Evolutionary conservation across 2,329 filamentous ascomycete genomes (phyloP).

Genomic region (Coleophoma crateriformis): DNA sequence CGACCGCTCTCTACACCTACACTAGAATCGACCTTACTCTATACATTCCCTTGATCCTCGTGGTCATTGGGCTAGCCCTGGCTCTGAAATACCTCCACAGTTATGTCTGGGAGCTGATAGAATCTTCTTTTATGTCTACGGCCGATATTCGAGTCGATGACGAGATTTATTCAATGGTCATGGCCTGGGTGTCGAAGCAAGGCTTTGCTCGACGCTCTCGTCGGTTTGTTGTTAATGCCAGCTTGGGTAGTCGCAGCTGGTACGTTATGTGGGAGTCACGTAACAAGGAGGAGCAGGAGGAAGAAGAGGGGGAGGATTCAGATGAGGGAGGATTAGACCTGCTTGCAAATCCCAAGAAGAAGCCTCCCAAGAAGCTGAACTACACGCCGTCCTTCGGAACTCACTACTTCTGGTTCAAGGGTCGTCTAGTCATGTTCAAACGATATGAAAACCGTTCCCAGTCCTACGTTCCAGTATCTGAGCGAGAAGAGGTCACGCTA

Average conservation of each 20-base stretch:
- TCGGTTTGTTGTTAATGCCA: constrained; percentile 60
- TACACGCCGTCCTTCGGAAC: constrained; percentile 65
- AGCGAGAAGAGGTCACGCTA: constrained; percentile 53
- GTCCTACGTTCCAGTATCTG: constrained; percentile 35
- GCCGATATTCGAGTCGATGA: constrained; percentile 65
- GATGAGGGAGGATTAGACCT: constrained; percentile 17
- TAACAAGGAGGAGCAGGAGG: constrained; percentile 41
- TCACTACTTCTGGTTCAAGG: constrained; percentile 64
- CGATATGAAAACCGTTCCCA: constrained; percentile 43
- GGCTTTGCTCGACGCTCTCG: constrained; percentile 53
- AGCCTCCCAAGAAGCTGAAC: constrained; percentile 28
- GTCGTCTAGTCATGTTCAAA: constrained; percentile 51
- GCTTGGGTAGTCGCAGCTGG: constrained; percentile 47
- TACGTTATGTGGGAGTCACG: constrained; percentile 36
- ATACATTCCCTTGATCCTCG: constrained; percentile 54
- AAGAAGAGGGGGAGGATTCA: constrained; percentile 21
- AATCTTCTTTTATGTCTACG: constrained; percentile 55
- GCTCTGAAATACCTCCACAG: constrained; percentile 46
- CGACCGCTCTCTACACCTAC: constrained; percentile 46
- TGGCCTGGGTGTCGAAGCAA: constrained; percentile 64
- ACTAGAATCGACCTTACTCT: constrained; percentile 56
- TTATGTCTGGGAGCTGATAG: constrained; percentile 41
- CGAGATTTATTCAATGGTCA: constrained; percentile 67
- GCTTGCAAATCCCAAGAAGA: constrained; percentile 30
- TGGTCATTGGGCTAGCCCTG: constrained; percentile 42